phyloP scores from a whole-genome alignment of 768 basidiomycete genomes.

The Kwoniella newhampshirensis region DNA sequence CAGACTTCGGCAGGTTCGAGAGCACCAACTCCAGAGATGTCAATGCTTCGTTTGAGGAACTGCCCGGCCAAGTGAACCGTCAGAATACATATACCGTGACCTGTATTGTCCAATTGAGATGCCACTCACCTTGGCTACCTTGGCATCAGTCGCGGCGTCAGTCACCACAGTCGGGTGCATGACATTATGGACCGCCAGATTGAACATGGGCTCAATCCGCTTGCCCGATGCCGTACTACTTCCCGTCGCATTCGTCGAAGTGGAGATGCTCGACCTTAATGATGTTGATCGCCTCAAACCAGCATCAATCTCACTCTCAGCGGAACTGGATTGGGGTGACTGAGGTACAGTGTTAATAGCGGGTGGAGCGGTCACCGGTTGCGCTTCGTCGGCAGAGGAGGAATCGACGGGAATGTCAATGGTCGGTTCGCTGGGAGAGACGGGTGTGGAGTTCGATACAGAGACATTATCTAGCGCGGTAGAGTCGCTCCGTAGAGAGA shows the following conservation, averaged over 20 bases:
- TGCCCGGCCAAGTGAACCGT: slow-evolving; percentile 5
- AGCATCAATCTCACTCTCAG: slow-evolving; percentile 4
- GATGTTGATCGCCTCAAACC: slow-evolving; percentile 19
- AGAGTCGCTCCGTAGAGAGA: slow-evolving; percentile 11
- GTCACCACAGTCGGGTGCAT: slow-evolving; percentile 50
- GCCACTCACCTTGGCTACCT: slow-evolving; percentile 55
- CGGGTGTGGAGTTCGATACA: background rate
- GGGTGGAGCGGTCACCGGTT: background rate
- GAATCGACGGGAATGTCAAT: slow-evolving; percentile 13
- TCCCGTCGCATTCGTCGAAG: slow-evolving; percentile 18
- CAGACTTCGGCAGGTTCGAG: slow-evolving; percentile 50
- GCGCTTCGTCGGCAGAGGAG: background rate
- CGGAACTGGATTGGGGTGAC: slow-evolving; percentile 11
- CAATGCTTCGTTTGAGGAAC: slow-evolving; percentile 48
- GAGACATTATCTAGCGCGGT: background rate
- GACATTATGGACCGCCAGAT: slow-evolving; percentile 51
- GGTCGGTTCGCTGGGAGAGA: slow-evolving; percentile 7
- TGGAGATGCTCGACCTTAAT: slow-evolving; percentile 25
- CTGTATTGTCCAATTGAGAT: no score
- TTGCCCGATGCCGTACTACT: slow-evolving; percentile 27
- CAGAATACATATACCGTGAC: slow-evolving; percentile 2
- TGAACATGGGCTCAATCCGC: slow-evolving; percentile 51
- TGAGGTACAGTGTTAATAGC: background rate
- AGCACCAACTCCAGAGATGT: slow-evolving; percentile 45
- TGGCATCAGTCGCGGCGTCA: slow-evolving; percentile 52